Evolutionary conservation across 176 grass and related monocot species (phyloP).

Genomic region (Bothriochloa decipiens): DNA sequence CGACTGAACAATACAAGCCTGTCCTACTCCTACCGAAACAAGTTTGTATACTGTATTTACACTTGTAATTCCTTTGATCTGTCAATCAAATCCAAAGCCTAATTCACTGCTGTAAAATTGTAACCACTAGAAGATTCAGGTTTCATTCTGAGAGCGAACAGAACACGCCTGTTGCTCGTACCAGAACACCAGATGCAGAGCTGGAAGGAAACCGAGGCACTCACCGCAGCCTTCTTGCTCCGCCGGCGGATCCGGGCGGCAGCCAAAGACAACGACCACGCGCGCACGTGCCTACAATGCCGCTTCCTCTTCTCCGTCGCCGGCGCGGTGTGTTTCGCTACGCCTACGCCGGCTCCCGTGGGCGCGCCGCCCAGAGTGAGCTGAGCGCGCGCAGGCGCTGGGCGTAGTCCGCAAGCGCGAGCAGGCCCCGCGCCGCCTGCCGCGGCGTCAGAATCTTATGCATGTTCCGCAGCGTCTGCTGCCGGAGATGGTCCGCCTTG

Average conservation of each 20-base stretch:
- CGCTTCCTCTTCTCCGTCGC: not conserved
- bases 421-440: conserved; percentile 68
- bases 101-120: not conserved
- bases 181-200: conserved; percentile 15
- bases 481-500: conserved; percentile 70
- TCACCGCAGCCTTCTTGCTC: not conserved
- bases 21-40: not conserved
- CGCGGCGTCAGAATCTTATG: conserved; percentile 62
- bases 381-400: conserved; percentile 70
- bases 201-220: not conserved
- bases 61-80: not conserved
- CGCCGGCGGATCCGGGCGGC: not conserved
- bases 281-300: not conserved
- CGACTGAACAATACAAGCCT: not conserved
- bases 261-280: not conserved
- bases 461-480: conserved; percentile 70
- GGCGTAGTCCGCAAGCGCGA: conserved; percentile 80
- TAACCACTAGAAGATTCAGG: conserved; percentile 9
- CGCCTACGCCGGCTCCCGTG: conserved; percentile 52
- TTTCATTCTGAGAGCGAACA: not conserved
- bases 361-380: conserved; percentile 71
- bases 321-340: not conserved
- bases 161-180: not conserved
- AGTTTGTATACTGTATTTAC: conserved; percentile 28
- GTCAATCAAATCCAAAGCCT: not conserved